Conservation (phyloP, 2,329 filamentous ascomycete species). For the Macrophomina phaseolina region DNA sequence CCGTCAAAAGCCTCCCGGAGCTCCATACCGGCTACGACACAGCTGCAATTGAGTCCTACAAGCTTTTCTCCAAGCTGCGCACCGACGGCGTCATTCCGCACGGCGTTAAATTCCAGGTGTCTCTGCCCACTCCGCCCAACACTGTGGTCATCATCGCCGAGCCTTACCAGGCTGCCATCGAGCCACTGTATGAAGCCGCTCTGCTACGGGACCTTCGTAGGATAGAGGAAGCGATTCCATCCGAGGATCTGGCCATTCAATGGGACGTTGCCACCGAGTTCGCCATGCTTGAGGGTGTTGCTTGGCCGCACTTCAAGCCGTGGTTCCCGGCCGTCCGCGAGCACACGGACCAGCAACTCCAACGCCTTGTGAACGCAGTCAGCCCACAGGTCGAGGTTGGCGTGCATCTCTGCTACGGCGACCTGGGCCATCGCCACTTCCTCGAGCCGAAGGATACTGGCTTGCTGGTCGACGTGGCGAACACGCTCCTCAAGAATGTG, state of each 20-base stretch:
- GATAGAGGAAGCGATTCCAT: conserved; percentile 41
- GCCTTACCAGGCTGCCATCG: conserved; percentile 37
- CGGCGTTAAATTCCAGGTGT: conserved; percentile 42
- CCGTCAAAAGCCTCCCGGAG: conserved; percentile 25
- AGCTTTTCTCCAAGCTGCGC: conserved; percentile 38
- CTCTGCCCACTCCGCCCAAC: conserved; percentile 37
- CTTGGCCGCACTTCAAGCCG: conserved; percentile 34
- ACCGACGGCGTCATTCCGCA: conserved; percentile 38
- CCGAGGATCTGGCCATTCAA: conserved; percentile 44
- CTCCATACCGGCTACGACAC: conserved; percentile 42
- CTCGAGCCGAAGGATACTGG: conserved; percentile 48
- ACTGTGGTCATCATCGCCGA: conserved; percentile 31
- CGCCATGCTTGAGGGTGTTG: conserved; percentile 36
- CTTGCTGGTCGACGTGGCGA: conserved; percentile 46
- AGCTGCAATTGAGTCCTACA: conserved; percentile 42
- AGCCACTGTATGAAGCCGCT: conserved; percentile 43
- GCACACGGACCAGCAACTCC: conserved; percentile 43
- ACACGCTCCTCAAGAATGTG: conserved; percentile 37
- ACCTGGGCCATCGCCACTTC: conserved; percentile 52
- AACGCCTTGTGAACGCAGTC: conserved; percentile 40
- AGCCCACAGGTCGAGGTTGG: conserved; percentile 49
- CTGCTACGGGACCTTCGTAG: conserved; percentile 37
- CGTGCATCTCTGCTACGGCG: conserved; percentile 57
- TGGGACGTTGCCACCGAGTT: conserved; percentile 44
- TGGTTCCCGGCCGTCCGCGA: conserved; percentile 44